A percentile compares a stretch with the other conserved stretches of the same genome.
Evolutionary conservation across 2,329 filamentous ascomycete genomes (phyloP).

Genomic region (Gnomoniopsis sp.): DNA sequence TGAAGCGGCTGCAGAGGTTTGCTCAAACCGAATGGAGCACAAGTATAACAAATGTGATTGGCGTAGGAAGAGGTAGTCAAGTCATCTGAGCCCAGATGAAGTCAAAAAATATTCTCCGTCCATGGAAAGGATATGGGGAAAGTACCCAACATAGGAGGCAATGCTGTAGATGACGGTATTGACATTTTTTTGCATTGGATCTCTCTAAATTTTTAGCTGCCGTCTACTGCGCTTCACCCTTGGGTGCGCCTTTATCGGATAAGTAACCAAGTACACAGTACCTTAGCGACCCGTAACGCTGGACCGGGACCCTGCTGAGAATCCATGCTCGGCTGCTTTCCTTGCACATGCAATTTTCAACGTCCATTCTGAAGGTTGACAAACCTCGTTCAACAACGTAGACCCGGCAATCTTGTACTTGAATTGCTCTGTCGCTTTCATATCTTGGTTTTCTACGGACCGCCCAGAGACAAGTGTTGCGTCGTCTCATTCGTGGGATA

Average conservation of each 20-base stretch:
- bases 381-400: not conserved
- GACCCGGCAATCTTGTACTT: not conserved
- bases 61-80: not conserved
- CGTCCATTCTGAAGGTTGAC: not conserved
- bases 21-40: not conserved
- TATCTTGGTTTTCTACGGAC: not conserved
- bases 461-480: not conserved
- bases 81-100: constrained; percentile 14
- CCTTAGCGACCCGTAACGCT: not conserved
- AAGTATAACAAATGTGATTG: not conserved
- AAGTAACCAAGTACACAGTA: not conserved
- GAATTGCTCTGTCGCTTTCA: not conserved
- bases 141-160: constrained; percentile 4
- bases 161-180: constrained; percentile 15
- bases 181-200: constrained; percentile 15
- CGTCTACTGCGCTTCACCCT: not conserved
- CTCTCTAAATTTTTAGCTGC: constrained; percentile 12
- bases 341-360: constrained; percentile 10
- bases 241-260: no score
- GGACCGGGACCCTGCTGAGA: constrained; percentile 1
- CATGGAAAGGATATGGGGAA: not conserved
- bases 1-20: not conserved
- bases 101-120: not conserved
- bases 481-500: not conserved
- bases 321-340: not conserved